Evolutionary conservation across 164 flowering plant genomes (phyloP), one percentile per base, ranked within the genome.

Genomic region (Saururus chinensis): DNA sequence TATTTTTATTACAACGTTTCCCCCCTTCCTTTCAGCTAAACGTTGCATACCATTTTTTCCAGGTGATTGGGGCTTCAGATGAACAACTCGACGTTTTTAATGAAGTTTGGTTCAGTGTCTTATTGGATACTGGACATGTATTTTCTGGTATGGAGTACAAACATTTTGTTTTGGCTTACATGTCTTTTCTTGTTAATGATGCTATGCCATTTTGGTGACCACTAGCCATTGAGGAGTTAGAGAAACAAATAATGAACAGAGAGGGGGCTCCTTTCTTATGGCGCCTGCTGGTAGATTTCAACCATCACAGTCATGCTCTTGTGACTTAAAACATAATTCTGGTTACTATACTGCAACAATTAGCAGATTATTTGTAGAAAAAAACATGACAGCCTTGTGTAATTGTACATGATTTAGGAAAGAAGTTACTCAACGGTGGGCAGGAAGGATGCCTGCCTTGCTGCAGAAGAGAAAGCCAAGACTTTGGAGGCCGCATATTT

Each of bases 51-150:
- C 56, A 48, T 24, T 56, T 25, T 35, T 60, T 62, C 51, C 65
- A 87, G 95, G 74, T 83, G 68, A 78, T 87, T 25, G 98, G 96
- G 26, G 98, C 95, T 70, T 91, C 98, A 13, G 95, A 81, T 70
- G 96, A 91, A 66, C 98, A 88, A 64, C 77, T 85, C 45, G 96
- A 91, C 62, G 95, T 91, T 20, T 91, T 91, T 64, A 84, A 80
- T 54, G 95, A 92, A 76, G 77, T 92, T 66, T 85, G 86, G 84
- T 84, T 68, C 63, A 64, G 35, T 57, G 51, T 86, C 75, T 61
- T 92, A 68, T 69, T 89, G 55, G 72, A 76, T 26, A 77, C 79
- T n/a, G 88, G 93, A 71, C 70, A 68, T 55, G 35, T 35, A 9
- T 55, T 65, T 68, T 64, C 25, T 25, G 48, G 7, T 71, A 77